These are phyloP conservation scores for Talaromyces amestolkiae DNA, from an alignment of 2,329 filamentous ascomycete species.

Conservation along the genomic window DNA sequence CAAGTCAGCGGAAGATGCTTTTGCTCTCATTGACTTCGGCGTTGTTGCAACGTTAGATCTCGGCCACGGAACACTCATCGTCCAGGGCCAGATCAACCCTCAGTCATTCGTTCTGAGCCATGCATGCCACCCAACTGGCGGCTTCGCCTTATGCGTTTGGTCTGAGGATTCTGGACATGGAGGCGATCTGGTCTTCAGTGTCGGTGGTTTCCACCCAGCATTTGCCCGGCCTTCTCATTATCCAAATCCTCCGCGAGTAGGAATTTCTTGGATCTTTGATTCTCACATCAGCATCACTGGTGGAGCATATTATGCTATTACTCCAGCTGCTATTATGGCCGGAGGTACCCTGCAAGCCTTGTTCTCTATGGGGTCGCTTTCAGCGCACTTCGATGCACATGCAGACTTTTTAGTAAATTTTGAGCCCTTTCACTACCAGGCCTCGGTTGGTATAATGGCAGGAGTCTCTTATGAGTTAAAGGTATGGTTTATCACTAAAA, in stretches of 20 bases:
- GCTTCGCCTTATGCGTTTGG: conserved; percentile 44
- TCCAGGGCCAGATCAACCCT: conserved; percentile 44
- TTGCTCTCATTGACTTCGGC: conserved; percentile 26
- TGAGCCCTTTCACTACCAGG: neutral
- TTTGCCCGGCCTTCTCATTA: neutral
- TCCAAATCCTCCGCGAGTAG: neutral
- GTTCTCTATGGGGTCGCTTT: neutral
- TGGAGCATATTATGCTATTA: neutral
- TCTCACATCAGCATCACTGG: neutral
- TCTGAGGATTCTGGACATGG: neutral
- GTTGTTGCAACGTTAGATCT: neutral
- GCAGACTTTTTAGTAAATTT: neutral
- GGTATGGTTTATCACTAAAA: neutral
- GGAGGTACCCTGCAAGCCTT: neutral
- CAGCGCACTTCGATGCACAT: neutral
- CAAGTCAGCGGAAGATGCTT: conserved; percentile 13
- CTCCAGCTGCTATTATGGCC: neutral
- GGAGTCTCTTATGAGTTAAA: neutral
- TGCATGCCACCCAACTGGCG: conserved; percentile 45
- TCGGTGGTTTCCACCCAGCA: neutral
- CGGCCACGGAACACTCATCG: conserved; percentile 26
- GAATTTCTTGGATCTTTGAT: neutral
- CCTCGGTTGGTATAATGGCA: neutral
- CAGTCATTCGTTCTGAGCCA: conserved; percentile 40
- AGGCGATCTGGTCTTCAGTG: neutral